These are phyloP conservation scores for Paecilomyces niveus DNA, from an alignment of 2,329 filamentous ascomycete species.

Conservation along the genomic window DNA sequence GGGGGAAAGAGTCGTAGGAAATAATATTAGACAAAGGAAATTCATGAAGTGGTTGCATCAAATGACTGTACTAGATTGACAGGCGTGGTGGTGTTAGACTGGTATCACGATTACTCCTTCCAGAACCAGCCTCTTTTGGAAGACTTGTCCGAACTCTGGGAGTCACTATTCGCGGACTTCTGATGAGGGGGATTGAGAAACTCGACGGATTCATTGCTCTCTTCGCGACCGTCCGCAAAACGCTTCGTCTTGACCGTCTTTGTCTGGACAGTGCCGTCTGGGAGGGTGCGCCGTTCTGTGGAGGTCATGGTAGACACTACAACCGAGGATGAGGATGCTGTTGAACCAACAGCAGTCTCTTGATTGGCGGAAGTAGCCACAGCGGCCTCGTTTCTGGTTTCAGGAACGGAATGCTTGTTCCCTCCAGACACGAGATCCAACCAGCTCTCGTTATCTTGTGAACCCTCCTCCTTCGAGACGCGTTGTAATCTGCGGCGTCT, in stretches of 20 bases:
- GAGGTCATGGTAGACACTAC: constrained; percentile 52
- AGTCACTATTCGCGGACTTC: constrained; percentile 6
- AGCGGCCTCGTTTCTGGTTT: constrained; percentile 4
- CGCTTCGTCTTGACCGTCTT: constrained; percentile 51
- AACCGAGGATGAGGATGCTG: constrained; percentile 6
- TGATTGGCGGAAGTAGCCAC: not conserved
- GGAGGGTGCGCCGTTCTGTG: constrained; percentile 47
- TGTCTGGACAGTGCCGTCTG: constrained; percentile 53
- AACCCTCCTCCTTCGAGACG: constrained; percentile 2
- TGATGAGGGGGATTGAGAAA: constrained; percentile 17
- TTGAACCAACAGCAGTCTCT: constrained; percentile 2
- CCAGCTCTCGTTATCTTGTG: constrained; percentile 18
- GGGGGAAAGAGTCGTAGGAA: not conserved
- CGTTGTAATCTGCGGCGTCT: constrained; percentile 3
- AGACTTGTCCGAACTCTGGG: constrained; percentile 6
- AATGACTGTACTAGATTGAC: not conserved
- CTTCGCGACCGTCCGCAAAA: constrained; percentile 55
- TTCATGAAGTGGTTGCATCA: not conserved
- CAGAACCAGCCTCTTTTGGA: constrained; percentile 31
- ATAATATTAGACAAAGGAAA: not conserved
- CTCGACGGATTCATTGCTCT: constrained; percentile 50
- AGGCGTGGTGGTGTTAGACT: not conserved
- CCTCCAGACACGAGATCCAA: constrained; percentile 20
- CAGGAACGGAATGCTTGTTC: constrained; percentile 15
- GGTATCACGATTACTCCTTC: constrained; percentile 11